Conservation (phyloP, 441 rosid genomes). For the Erysimum pusillum region DNA sequence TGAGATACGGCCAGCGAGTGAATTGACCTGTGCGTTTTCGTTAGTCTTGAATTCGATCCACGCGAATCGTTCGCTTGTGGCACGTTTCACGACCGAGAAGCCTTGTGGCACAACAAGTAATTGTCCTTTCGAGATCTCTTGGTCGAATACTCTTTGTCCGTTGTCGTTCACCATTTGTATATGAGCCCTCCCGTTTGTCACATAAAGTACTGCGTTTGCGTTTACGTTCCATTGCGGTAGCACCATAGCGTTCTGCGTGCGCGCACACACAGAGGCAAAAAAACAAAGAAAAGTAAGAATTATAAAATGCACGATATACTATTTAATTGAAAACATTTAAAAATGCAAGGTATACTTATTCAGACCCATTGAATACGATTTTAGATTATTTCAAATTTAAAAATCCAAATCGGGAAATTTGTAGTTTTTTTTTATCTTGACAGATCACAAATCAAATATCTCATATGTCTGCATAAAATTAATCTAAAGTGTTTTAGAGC, state of each 20-base stretch:
- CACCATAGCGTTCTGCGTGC: conserved; percentile 49
- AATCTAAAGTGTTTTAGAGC: not conserved
- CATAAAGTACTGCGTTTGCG: conserved; percentile 73
- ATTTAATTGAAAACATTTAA: not conserved
- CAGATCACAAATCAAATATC: not conserved
- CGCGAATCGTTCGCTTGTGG: conserved; percentile 60
- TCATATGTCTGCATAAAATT: not conserved
- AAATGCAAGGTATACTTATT: not conserved
- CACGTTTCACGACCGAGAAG: conserved; percentile 60
- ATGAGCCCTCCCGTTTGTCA: conserved; percentile 56
- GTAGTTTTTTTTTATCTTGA: not conserved
- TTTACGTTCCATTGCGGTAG: conserved; percentile 73
- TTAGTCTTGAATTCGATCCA: conserved; percentile 75
- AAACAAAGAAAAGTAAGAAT: not conserved
- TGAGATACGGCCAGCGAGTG: conserved; percentile 68
- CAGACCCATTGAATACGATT: not conserved
- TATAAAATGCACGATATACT: not conserved
- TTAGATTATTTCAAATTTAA: not conserved
- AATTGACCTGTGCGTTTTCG: conserved; percentile 58
- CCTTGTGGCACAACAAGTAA: conserved; percentile 71
- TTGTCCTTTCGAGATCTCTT: conserved; percentile 58
- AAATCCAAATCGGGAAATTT: not conserved
- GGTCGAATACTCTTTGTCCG: conserved; percentile 67
- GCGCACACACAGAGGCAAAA: not conserved
- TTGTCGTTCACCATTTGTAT: conserved; percentile 68